Evolutionary conservation across 2,329 filamentous ascomycete species (phyloP).

Genomic region (Parasarocladium wereldwijsianum): DNA sequence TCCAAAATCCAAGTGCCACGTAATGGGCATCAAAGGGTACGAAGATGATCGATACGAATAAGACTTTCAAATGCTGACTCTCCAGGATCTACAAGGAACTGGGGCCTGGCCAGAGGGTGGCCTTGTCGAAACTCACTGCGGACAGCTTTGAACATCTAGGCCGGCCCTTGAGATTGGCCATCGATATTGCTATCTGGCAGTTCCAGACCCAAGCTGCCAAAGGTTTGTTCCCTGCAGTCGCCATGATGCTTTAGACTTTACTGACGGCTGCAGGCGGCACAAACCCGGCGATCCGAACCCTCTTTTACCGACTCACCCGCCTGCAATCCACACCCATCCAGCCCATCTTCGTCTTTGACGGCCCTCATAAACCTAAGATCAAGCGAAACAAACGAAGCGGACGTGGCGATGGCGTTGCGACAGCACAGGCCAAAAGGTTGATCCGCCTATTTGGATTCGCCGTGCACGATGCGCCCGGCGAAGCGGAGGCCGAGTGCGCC

Average conservation of each 20-base stretch:
- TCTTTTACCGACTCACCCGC: conserved; percentile 81
- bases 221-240: conserved; percentile 25
- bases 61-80: conserved; percentile 5
- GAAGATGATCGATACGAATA: conserved; percentile 7
- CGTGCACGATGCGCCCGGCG: conserved; percentile 76
- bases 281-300: conserved; percentile 78
- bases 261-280: conserved; percentile 45
- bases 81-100: conserved; percentile 80
- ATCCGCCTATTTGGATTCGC: conserved; percentile 76
- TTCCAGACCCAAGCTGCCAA: conserved; percentile 80
- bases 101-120: conserved; percentile 62
- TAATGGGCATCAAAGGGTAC: conserved; percentile 55
- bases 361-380: conserved; percentile 68
- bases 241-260: background rate
- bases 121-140: conserved; percentile 69
- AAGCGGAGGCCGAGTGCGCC: conserved; percentile 93
- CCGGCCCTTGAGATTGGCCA: conserved; percentile 69
- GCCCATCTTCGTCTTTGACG: conserved; percentile 83
- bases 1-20: too few relatives aligned
- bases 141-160: conserved; percentile 57
- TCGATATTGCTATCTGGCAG: conserved; percentile 95
- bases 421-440: conserved; percentile 67
- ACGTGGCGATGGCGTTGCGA: conserved; percentile 50
- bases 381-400: conserved; percentile 73
- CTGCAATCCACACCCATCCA: conserved; percentile 66